These are phyloP conservation scores for Auricularia auricula-judae DNA, from an alignment of 768 basidiomycete species.

Conservation along the genomic window DNA sequence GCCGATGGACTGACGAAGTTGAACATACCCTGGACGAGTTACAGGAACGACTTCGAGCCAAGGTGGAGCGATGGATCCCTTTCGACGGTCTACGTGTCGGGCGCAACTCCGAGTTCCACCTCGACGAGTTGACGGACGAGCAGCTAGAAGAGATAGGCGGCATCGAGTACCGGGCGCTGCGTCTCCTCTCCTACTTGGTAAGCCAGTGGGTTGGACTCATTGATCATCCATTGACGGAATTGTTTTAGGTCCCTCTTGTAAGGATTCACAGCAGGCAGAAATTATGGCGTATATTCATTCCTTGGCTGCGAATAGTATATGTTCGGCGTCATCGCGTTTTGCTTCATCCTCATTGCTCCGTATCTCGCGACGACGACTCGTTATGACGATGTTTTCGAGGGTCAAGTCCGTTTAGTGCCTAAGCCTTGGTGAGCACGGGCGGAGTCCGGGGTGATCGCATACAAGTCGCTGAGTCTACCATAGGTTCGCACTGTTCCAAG, in stretches of 20 bases:
- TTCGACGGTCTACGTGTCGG: slow-evolving; percentile 37
- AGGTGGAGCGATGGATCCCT: neutral
- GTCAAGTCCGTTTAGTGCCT: slow-evolving; percentile 43
- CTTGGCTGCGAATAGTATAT: slow-evolving; percentile 50
- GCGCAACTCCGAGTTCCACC: slow-evolving; percentile 56
- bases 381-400: slow-evolving; percentile 46
- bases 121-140: slow-evolving; percentile 50
- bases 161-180: slow-evolving; percentile 85
- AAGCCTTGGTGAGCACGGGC: slow-evolving; percentile 47
- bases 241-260: neutral
- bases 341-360: slow-evolving; percentile 67
- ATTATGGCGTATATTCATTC: slow-evolving; percentile 1
- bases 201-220: slow-evolving; percentile 52
- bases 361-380: slow-evolving; percentile 63
- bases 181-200: slow-evolving; percentile 38
- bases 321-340: slow-evolving; percentile 52
- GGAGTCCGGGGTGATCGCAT: no score
- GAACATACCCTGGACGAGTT: neutral
- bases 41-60: neutral
- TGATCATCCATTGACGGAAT: slow-evolving; percentile 28
- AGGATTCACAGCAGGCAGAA: neutral
- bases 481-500: slow-evolving; percentile 81
- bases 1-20: neutral
- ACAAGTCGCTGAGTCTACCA: no score
- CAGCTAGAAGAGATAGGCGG: slow-evolving; percentile 89